Evolutionary conservation across 2,329 filamentous ascomycete genomes (phyloP), one percentile per base, ranked within the genome.

Genomic region (Akanthomyces lecanii): DNA sequence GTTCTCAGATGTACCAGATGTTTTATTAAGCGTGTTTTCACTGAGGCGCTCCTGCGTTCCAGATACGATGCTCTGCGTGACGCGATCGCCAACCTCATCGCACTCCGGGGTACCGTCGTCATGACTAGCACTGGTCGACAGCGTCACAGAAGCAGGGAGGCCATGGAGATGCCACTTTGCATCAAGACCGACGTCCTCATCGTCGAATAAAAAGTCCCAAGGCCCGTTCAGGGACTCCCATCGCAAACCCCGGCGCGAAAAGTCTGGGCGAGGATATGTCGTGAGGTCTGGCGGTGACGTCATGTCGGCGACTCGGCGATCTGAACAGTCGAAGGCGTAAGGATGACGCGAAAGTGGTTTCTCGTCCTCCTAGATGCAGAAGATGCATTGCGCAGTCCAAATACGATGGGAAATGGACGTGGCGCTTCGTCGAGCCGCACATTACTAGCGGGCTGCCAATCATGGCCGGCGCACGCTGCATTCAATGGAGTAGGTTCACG

Each of bases 161-260:
- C 82, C 79, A 1, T 71, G 71, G 5, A 78, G 72, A 6, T 86
- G 81, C 86, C 86, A 89, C 48, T 73, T 69, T 30, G 80, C 71
- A 4, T 69, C 63, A 1, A 85, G 74, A 0, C 87, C 87, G 51
- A 79, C 70, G 68, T 89, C 85, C 56, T 81, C 76, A 68, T 89
- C 87, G 71, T 90, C 87, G 64, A 89, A 89, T 53, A 85, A 72
- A 68, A 89, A 86, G 63, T 81, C 77, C 87, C 87, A 89, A 6
- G 79, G 74, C 0, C 86, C 86, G 66, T 89, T 84, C 53, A 89
- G 81, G 1, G 82, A 83, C 47, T 76, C 72, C 87, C 87, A 89
- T 52, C 76, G 79, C 33, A 87, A 78, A 30, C 77, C 70, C 38
- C 75, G 73, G 61, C 86, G 85, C 61, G 82, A 71, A 71, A 89